Evolutionary conservation across 257 asterid genomes (phyloP), one percentile per base, ranked within the genome.

Genomic region (Solanum sitiens): DNA sequence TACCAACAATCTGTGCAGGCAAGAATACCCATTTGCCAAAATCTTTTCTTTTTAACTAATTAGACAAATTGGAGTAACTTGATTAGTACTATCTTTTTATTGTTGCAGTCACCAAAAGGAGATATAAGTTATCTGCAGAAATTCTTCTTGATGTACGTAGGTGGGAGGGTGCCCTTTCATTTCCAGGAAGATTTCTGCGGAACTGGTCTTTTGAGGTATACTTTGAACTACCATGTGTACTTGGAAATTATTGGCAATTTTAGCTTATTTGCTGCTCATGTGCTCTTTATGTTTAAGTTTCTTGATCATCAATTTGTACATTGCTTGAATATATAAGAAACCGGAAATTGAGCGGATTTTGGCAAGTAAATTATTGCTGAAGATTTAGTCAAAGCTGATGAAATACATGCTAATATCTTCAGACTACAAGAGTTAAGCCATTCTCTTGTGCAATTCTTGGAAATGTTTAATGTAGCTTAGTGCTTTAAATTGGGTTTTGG

Each of bases 181-280:
- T 94, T 97, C 89, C 99, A 97, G 88, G 99, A 97, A 90, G 99
- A 97, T 90, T 97, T 97, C 82, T 97, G 99, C 76, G 99, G 99
- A 86, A 95, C 99, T 89, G 99, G 95, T 79, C 98, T 97, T 90
- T 93, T 97, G 87, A 96, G 99, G 99, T 95, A 87, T 37, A 32
- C 68, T 63, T 88, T 71, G 30, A 40, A 50, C 39, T 83, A 35
- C 59, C n/a, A 68, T 84, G 3, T 56, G 27, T 59, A 42, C 18
- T 67, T 21, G 25, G 70, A 70, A 23, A 6, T 53, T 61, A 27
- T 10, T 39, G 35, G 5, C 14, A 74, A 35, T 74, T 39, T 74
- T 74, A 74, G 33, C 39, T 21, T 20, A 21, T 74, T n/a, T 18
- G 21, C 25, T 16, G 77, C 33, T 56, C 74, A 67, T 75, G 42